Evolutionary conservation across 768 basidiomycete species (phyloP).

Genomic region (Leccinum subgranulosum): DNA sequence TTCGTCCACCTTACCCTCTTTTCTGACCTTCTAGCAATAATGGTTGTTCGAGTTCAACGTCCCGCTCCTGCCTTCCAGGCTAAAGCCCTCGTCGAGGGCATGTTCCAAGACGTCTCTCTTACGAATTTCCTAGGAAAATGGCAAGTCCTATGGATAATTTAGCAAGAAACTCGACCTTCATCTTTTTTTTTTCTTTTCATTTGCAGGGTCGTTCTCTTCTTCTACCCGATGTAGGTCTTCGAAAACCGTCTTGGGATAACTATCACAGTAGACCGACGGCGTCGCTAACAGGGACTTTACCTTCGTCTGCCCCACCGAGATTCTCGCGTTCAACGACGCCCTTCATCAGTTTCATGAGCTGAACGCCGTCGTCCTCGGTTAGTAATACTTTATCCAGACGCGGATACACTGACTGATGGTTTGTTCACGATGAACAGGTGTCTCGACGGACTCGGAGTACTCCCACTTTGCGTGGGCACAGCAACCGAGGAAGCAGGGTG

Average conservation of each 20-base stretch:
- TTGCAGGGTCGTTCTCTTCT: constrained; percentile 84
- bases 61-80: constrained; percentile 82
- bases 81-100: constrained; percentile 69
- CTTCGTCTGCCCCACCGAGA: constrained; percentile 93
- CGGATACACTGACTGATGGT: neutral
- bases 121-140: constrained; percentile 78
- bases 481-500: constrained; percentile 80
- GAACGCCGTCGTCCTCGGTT: constrained; percentile 75
- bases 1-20: neutral
- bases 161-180: neutral
- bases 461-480: constrained; percentile 87
- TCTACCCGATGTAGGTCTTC: constrained; percentile 82
- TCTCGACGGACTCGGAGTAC: constrained; percentile 89
- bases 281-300: constrained; percentile 68
- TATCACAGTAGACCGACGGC: neutral
- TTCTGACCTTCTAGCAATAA: constrained; percentile 4
- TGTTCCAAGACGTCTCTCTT: constrained; percentile 77
- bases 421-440: constrained; percentile 36
- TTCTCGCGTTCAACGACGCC: constrained; percentile 91
- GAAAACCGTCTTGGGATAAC: neutral
- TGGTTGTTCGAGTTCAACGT: constrained; percentile 67
- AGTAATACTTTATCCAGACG: constrained; percentile 10
- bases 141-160: constrained; percentile 35
- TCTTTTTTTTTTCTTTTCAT: neutral
- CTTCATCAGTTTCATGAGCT: constrained; percentile 70